phyloP scores from a whole-genome alignment of 2,329 filamentous ascomycete genomes.

The Trichoderma endophyticum region DNA sequence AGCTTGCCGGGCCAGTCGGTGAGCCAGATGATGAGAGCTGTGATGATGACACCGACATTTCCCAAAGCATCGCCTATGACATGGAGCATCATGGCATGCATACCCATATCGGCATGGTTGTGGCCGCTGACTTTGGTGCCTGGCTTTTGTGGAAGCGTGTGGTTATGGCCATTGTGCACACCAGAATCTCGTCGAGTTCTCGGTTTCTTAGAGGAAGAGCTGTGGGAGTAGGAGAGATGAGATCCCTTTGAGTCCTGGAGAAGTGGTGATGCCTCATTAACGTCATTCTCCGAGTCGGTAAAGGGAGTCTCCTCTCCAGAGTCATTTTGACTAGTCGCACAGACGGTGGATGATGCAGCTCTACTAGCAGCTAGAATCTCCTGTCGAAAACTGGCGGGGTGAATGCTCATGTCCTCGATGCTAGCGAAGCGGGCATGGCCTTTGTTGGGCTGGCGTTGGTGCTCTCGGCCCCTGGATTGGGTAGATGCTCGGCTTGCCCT shows the following conservation, averaged over 20 bases:
- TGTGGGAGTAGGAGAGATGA: slow-evolving; percentile 29
- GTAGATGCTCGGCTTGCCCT: slow-evolving; percentile 31
- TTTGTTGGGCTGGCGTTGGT: slow-evolving; percentile 45
- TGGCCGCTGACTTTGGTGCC: slow-evolving; percentile 65
- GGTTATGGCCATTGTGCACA: slow-evolving; percentile 72
- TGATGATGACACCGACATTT: slow-evolving; percentile 80
- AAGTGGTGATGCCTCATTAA: slow-evolving; percentile 47
- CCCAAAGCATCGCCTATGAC: slow-evolving; percentile 81
- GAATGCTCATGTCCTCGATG: slow-evolving; percentile 74
- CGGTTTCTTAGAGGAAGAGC: slow-evolving; percentile 24
- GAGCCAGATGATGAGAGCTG: slow-evolving; percentile 87
- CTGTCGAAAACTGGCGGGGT: slow-evolving; percentile 86
- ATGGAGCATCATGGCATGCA: slow-evolving; percentile 78
- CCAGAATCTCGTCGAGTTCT: slow-evolving; percentile 46
- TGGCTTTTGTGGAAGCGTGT: slow-evolving; percentile 67
- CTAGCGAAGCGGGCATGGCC: slow-evolving; percentile 59
- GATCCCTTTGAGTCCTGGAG: slow-evolving; percentile 40
- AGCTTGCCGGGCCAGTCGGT: slow-evolving; percentile 75
- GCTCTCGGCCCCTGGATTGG: slow-evolving; percentile 39
- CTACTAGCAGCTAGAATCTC: slow-evolving; percentile 83
- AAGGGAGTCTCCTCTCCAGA: slow-evolving; percentile 46
- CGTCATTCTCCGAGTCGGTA: slow-evolving; percentile 40
- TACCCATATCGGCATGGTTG: slow-evolving; percentile 86
- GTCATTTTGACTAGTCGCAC: slow-evolving; percentile 53
- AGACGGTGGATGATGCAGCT: slow-evolving; percentile 42